Percentiles rank a stretch among this genome's conserved stretches.
Conservation (phyloP, 2,329 filamentous ascomycete species). For the Trichoderma sp. region DNA sequence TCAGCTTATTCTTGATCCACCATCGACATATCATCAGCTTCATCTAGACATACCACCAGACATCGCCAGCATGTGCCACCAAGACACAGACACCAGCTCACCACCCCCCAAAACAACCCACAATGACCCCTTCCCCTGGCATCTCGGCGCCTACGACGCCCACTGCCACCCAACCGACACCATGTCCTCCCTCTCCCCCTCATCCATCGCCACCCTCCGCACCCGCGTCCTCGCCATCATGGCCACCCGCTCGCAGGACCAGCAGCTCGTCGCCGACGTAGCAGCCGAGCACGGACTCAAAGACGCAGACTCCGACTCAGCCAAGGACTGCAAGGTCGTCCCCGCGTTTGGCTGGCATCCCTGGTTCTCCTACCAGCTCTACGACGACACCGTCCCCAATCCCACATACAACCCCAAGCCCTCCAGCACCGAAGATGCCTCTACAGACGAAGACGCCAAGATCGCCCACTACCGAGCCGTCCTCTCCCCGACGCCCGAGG, state of each 20-base stretch:
- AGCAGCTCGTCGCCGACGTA: slow-evolving; percentile 67
- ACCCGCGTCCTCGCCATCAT: slow-evolving; percentile 70
- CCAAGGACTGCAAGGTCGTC: slow-evolving; percentile 44
- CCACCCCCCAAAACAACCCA: background rate
- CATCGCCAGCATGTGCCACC: slow-evolving; percentile 18
- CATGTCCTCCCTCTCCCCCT: slow-evolving; percentile 57
- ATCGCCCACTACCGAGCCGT: slow-evolving; percentile 66
- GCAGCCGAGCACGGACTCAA: slow-evolving; percentile 59
- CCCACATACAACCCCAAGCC: slow-evolving; percentile 47
- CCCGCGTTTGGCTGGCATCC: slow-evolving; percentile 87
- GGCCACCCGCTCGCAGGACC: slow-evolving; percentile 75
- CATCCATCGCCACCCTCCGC: slow-evolving; percentile 64
- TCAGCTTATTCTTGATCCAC: too few relatives aligned
- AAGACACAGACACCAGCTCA: background rate
- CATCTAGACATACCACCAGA: too few relatives aligned
- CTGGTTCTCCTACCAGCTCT: slow-evolving; percentile 81
- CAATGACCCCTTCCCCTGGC: slow-evolving; percentile 62
- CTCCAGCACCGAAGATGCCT: slow-evolving; percentile 28
- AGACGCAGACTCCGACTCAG: background rate
- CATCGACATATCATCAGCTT: too few relatives aligned
- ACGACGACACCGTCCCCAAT: slow-evolving; percentile 54
- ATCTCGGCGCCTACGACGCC: slow-evolving; percentile 71
- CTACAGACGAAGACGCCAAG: slow-evolving; percentile 42
- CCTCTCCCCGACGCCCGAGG: slow-evolving; percentile 56
- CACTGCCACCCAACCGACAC: slow-evolving; percentile 86